Percentiles rank a stretch among this genome's conserved stretches.
phyloP scores from a whole-genome alignment of 805 yeast species.

The Lipomyces yamadae region DNA sequence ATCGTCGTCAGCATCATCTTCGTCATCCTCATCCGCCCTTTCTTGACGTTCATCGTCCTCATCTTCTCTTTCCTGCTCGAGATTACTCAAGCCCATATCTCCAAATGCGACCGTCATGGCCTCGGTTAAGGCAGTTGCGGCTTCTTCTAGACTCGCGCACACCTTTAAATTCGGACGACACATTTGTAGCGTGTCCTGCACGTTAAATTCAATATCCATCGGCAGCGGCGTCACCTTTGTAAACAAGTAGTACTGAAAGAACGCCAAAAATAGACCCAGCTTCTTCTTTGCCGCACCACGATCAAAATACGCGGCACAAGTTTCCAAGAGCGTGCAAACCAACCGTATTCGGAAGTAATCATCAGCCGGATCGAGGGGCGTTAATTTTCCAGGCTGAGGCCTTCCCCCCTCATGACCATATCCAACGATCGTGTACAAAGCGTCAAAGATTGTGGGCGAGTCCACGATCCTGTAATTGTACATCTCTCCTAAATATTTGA shows the following conservation, averaged over 20 bases:
- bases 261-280: constrained; percentile 54
- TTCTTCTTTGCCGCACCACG: constrained; percentile 38
- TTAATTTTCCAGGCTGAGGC: constrained; percentile 53
- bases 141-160: constrained; percentile 50
- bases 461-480: constrained; percentile 55
- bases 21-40: constrained; percentile 16
- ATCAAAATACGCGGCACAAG: constrained; percentile 39
- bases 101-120: constrained; percentile 27
- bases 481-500: constrained; percentile 63
- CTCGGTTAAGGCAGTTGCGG: constrained; percentile 49
- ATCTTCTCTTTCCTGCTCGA: constrained; percentile 13
- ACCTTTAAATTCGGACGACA: constrained; percentile 48
- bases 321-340: constrained; percentile 52
- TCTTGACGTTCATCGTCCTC: constrained; percentile 23
- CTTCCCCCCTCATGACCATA: constrained; percentile 67
- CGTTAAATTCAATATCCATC: constrained; percentile 59
- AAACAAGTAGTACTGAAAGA: constrained; percentile 72
- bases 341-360: constrained; percentile 75
- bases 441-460: constrained; percentile 54
- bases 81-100: constrained; percentile 9
- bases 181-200: constrained; percentile 52
- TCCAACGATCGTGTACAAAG: constrained; percentile 61
- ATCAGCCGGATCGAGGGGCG: constrained; percentile 63
- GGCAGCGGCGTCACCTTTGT: constrained; percentile 66
- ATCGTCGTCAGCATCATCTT: constrained; percentile 23